Evolutionary conservation across 2,329 filamentous ascomycete species (phyloP).

Genomic region (Colletotrichum tropicale): DNA sequence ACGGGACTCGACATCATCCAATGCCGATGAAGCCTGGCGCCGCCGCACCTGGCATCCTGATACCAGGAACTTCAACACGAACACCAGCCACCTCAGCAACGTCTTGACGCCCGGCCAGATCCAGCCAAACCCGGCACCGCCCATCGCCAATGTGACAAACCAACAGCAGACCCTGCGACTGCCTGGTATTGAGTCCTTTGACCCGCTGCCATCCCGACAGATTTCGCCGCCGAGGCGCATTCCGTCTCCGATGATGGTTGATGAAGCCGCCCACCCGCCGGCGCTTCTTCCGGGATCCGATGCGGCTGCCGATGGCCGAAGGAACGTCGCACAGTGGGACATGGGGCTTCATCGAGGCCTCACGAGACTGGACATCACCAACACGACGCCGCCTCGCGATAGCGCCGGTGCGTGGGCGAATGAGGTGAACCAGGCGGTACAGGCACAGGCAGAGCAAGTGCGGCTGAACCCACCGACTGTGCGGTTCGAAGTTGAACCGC

Average conservation of each 20-base stretch:
- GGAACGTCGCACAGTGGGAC: conserved; percentile 65
- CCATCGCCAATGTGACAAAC: conserved; percentile 48
- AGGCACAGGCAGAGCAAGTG: conserved; percentile 58
- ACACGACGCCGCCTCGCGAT: conserved; percentile 55
- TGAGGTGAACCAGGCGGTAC: conserved; percentile 59
- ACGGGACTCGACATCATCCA: conserved; percentile 67
- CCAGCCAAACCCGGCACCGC: conserved; percentile 58
- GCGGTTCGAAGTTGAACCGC: conserved; percentile 57
- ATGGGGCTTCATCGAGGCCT: conserved; percentile 69
- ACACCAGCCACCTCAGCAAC: conserved; percentile 73
- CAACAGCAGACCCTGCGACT: conserved; percentile 69
- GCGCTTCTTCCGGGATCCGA: conserved; percentile 33
- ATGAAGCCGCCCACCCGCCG: conserved; percentile 51
- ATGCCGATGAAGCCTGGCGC: conserved; percentile 77
- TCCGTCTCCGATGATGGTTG: conserved; percentile 79
- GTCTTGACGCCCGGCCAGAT: conserved; percentile 72
- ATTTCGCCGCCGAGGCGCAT: conserved; percentile 67
- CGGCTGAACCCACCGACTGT: conserved; percentile 52
- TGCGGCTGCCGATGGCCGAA: conserved; percentile 47
- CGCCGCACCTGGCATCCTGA: conserved; percentile 92
- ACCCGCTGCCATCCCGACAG: conserved; percentile 70
- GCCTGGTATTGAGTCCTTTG: conserved; percentile 92
- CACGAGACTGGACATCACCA: conserved; percentile 68
- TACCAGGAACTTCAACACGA: conserved; percentile 66
- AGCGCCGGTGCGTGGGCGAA: conserved; percentile 60